Base-by-base conservation (phyloP, 495 filamentous ascomycete species). In the Penicillium waksmanii region DNA sequence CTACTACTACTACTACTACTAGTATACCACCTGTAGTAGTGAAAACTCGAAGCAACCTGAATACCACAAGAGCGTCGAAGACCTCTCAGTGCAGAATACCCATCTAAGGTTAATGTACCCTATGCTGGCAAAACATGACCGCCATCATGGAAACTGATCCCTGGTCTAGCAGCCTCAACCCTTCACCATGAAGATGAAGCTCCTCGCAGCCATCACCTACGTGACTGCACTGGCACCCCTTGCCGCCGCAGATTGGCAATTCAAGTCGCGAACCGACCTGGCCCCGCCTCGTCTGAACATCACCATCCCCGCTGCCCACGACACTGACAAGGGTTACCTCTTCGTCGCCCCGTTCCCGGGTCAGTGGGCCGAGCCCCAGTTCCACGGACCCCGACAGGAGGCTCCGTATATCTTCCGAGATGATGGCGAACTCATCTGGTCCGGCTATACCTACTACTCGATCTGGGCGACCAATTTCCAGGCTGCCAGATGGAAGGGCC, bases 51-150 rank as follows among this genome's bases (percentile, higher is more conserved):
- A 31, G 0, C 27, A 31, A 31, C 1, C 3, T 8, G 6, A 27
- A 21, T 23, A 23, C 23, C 1, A 23, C 34, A 13, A 38, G 36
- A 38, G 36, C 36, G 36, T 38, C 36, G 36, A 60, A 13, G 48
- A 70, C 49, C 53, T 62, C 66, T 70, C 64, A 69, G 77, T 76
- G 75, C 70, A 73, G 73, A 72, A 62, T 71, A 68, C 69, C 67
- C 65, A 63, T 44, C 69, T 67, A 81, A 84, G 80, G 82, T 84
- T 80, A 82, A 84, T 84, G 82, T 83, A 83, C 79, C 80, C 79
- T 69, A 66, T 73, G 62, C 67, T 69, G 27, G 43, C 27, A 68
- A 54, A 70, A 33, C 25, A 74, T 74, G 63, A 55, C 66, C 53
- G 55, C 59, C 61, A 67, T 61, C 57, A 60, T 65, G 63, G 71